These are phyloP conservation scores for Neonectria magnoliae DNA, from an alignment of 2,329 filamentous ascomycete species.

Conservation along the genomic window DNA sequence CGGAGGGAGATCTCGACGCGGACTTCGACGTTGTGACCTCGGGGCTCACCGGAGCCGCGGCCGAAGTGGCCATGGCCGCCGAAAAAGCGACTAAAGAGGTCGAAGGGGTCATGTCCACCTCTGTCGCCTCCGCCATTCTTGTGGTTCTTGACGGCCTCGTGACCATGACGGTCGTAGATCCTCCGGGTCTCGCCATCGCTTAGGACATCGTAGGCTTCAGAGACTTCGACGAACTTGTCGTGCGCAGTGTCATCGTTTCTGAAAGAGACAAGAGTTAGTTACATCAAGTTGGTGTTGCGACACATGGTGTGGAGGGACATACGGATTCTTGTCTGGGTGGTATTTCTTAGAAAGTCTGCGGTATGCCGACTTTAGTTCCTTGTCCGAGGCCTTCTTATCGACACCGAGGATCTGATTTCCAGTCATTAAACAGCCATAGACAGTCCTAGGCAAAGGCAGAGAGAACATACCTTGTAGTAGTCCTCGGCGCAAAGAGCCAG, in stretches of 20 bases:
- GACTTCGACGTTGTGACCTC: slow-evolving; percentile 90
- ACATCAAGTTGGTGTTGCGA: background rate
- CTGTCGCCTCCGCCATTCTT: slow-evolving; percentile 70
- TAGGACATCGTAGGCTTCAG: slow-evolving; percentile 94
- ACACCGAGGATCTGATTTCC: slow-evolving; percentile 76
- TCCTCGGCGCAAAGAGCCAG: slow-evolving; percentile 71
- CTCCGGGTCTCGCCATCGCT: slow-evolving; percentile 81
- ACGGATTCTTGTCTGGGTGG: slow-evolving; percentile 99
- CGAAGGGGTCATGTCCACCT: slow-evolving; percentile 85
- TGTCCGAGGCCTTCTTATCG: slow-evolving; percentile 80
- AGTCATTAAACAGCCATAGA: slow-evolving; percentile 11
- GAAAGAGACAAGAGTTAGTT: slow-evolving; percentile 13
- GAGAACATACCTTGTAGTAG: slow-evolving; percentile 75
- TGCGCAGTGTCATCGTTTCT: slow-evolving; percentile 83
- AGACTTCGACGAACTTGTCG: slow-evolving; percentile 91
- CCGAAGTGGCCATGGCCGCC: slow-evolving; percentile 89
- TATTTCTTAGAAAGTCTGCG: slow-evolving; percentile 92
- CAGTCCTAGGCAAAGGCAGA: background rate
- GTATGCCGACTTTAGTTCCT: slow-evolving; percentile 94
- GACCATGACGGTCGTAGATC: slow-evolving; percentile 94
- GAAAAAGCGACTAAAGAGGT: slow-evolving; percentile 96
- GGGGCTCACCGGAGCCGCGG: slow-evolving; percentile 75
- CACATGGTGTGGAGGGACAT: slow-evolving; percentile 51
- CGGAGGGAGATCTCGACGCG: slow-evolving; percentile 80
- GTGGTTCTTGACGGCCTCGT: slow-evolving; percentile 88